These are phyloP conservation scores for Phaseolus coccineus DNA, from an alignment of 331 rosid genomes.

Conservation along the genomic window DNA sequence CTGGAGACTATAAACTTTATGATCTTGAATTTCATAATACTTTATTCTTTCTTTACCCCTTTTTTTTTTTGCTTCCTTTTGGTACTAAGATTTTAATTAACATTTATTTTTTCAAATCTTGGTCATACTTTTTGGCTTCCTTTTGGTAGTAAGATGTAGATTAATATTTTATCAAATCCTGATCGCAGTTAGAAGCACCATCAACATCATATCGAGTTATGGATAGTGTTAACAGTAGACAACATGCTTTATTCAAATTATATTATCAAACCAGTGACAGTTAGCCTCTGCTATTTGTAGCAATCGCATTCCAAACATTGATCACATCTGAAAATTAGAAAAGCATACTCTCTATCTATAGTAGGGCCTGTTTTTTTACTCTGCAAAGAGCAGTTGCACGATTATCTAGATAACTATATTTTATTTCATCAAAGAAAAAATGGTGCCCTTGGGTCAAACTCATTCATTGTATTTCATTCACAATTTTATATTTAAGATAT, in stretches of 20 bases:
- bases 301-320: background rate
- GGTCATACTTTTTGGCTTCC: background rate
- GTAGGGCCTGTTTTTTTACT: background rate
- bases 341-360: background rate
- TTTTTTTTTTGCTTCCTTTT: background rate
- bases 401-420: background rate
- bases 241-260: background rate
- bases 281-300: background rate
- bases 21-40: background rate
- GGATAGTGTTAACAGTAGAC: background rate
- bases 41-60: background rate
- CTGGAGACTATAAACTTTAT: background rate
- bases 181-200: background rate
- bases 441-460: background rate
- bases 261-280: background rate
- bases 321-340: conserved; percentile 15
- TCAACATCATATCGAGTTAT: background rate
- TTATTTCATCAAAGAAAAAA: background rate
- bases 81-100: background rate
- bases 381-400: background rate
- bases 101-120: background rate
- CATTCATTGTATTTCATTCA: background rate
- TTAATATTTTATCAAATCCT: background rate
- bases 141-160: background rate
- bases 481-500: background rate